These are phyloP conservation scores for Parmelia sp. DNA, from an alignment of 495 filamentous ascomycete genomes.

Conservation along the genomic window DNA sequence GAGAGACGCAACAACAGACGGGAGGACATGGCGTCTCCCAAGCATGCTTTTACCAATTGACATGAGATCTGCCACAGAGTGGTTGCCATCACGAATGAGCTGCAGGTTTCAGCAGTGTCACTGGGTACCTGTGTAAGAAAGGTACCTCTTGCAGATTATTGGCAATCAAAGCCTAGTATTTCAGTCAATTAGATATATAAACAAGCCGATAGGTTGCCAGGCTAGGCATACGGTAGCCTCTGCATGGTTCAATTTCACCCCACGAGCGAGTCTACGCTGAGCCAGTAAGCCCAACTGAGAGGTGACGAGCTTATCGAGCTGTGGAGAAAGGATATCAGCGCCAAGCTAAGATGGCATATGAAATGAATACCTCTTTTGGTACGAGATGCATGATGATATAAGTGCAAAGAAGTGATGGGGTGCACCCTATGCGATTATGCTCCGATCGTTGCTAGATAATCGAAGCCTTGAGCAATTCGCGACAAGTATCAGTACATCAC, in stretches of 20 bases:
- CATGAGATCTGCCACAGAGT: conserved; percentile 92
- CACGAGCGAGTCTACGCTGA: conserved; percentile 81
- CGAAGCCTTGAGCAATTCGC: no score
- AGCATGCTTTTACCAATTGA: conserved; percentile 83
- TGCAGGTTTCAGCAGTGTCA: conserved; percentile 29
- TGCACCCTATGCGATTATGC: neutral
- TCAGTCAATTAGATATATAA: conserved; percentile 1
- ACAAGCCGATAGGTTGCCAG: conserved; percentile 8
- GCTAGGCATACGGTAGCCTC: conserved; percentile 67
- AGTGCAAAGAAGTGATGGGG: neutral
- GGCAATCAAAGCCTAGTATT: conserved; percentile 75
- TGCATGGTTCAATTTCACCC: conserved; percentile 82
- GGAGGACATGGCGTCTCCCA: conserved; percentile 86
- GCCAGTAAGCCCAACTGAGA: conserved; percentile 85
- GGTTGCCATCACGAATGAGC: conserved; percentile 93
- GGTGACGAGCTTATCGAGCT: conserved; percentile 96
- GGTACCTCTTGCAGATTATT: conserved; percentile 80
- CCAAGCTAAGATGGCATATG: conserved; percentile 5
- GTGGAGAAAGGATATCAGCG: conserved; percentile 13
- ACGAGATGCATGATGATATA: conserved; percentile 64
- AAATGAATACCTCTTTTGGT: conserved; percentile 66
- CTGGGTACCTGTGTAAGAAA: neutral
- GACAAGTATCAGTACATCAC: neutral
- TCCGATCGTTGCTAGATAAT: neutral
- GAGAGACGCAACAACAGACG: conserved; percentile 69